Percentiles rank a stretch among this genome's conserved stretches.
These are phyloP conservation scores for Monosporascus cannonballus DNA, from an alignment of 2,329 filamentous ascomycete genomes.

Conservation along the genomic window DNA sequence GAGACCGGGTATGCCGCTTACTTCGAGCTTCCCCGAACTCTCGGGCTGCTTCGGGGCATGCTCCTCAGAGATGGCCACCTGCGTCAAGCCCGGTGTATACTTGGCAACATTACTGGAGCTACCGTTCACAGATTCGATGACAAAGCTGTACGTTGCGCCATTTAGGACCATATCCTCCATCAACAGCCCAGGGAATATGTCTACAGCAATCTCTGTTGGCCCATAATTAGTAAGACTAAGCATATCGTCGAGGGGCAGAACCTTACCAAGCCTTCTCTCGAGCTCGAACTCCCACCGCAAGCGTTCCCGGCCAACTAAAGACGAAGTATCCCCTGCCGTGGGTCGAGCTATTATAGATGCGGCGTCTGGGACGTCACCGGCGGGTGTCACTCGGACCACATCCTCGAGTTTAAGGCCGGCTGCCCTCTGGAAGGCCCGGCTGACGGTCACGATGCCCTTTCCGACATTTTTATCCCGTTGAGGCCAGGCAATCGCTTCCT, in stretches of 20 bases:
- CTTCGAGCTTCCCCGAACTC: slow-evolving; percentile 30
- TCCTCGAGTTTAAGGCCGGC: slow-evolving; percentile 69
- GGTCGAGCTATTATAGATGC: slow-evolving; percentile 56
- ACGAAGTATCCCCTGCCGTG: slow-evolving; percentile 34
- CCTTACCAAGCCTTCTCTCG: slow-evolving; percentile 22
- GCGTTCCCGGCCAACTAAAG: slow-evolving; percentile 23
- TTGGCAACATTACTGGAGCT: slow-evolving; percentile 37
- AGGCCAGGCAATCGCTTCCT: slow-evolving; percentile 45
- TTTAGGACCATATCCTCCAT: slow-evolving; percentile 58
- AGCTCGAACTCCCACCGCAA: slow-evolving; percentile 24
- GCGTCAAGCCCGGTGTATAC: slow-evolving; percentile 32
- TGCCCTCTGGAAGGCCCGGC: slow-evolving; percentile 65
- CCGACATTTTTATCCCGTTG: slow-evolving; percentile 55
- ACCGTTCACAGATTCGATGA: slow-evolving; percentile 49
- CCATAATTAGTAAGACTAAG: slow-evolving; percentile 2
- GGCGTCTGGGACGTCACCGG: slow-evolving; percentile 49
- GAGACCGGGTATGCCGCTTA: slow-evolving; percentile 62
- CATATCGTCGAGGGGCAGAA: background rate
- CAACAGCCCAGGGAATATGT: slow-evolving; percentile 62
- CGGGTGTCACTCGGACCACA: slow-evolving; percentile 53
- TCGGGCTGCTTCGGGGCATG: slow-evolving; percentile 14
- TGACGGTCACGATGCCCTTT: slow-evolving; percentile 64
- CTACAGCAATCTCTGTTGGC: slow-evolving; percentile 53
- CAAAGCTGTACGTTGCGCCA: slow-evolving; percentile 56
- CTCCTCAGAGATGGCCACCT: slow-evolving; percentile 31